Base-by-base conservation (phyloP, 306 rosid species). In the Castanea crenata region DNA sequence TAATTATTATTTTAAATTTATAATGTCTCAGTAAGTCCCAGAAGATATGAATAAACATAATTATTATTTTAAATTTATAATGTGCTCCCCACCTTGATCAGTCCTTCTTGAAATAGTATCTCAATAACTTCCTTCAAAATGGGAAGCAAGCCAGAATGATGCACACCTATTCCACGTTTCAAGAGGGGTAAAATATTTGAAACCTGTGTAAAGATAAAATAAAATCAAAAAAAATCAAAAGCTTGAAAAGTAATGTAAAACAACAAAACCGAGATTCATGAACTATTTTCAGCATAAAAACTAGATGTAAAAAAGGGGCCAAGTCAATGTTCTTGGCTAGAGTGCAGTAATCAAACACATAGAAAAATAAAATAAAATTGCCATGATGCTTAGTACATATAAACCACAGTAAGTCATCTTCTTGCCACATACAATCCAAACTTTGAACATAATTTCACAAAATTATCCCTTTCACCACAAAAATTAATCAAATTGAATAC, bases 71-170 rank as follows among this genome's bases (percentile, higher is more conserved):
- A 80, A 34, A 79, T 46, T 12, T 79, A 46, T 68, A 25, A 44
- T 61, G 41, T 79, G 56, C 46, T 70, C 29, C 87, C 76, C 83
- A 95, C 99, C 99, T 95, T 95, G 84, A 95, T 92, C 76, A 95
- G 79, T 61, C 99, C 99, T 88, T 92, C 96, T 85, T 95, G 99
- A 88, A 95, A 95, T 81, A 95, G 70, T 74, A 95, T 91, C 87
- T 95, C 99, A 70, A 95, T 95, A 56, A 95, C 98, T 87, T 95
- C 99, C 89, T 92, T 95, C 76, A 95, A 75, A 88, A 95, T 95
- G 82, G 99, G 99, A 74, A 95, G 97, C 90, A 95, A 89, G 59
- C 99, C 99, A 69, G 99, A 95, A 85, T 95, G 99, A 90, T 95
- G 99, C 41, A 95, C 98, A 62, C 99, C 99, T 70, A 95, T 92